Evolutionary conservation across 306 rosid species (phyloP), one percentile per base, ranked within the genome.

Genomic region (Quillaja saponaria): DNA sequence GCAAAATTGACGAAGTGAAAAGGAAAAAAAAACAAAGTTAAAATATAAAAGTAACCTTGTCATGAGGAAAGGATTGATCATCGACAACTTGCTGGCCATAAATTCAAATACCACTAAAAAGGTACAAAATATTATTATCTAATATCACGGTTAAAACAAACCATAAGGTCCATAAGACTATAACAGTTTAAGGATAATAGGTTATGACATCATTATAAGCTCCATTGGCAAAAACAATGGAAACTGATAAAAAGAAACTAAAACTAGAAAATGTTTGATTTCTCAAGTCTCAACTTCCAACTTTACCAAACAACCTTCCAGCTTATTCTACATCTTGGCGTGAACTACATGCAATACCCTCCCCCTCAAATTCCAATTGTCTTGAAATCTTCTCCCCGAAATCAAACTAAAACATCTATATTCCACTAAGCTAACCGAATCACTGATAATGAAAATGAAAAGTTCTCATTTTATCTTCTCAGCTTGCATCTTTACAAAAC

Each of bases 201-300:
- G 31, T 25, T 25, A 1, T 25, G 31, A 25, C 4, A 25, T 25
- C 31, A 25, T 1, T 25, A 25, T 25, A 25, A 25, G 31, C 31
- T 25, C 31, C 31, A 25, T 25, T 25, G 31, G 31, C 31, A 25
- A 44, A 59, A 58, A 40, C 5, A 7, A 40, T 8, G 31, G 13
- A 19, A 19, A 58, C 13, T 2, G 38, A 42, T 17, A 28, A 0
- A 57, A 18, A 10, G 34, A 17, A 38, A 38, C 31, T 25, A 38
- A 34, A 57, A 37, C 34, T 21, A 21, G 37, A 6, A 49, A 59
- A 69, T 5, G 16, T 40, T 39, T 49, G 14, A 13, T 68, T 39
- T 12, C 42, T 31, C 34, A 20, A 41, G 9, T 44, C 42, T 31
- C 34, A 20, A 41, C 13, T 44, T 54, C 12, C 12, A 50, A 50